A percentile compares a stretch with the other conserved stretches of the same genome.
Evolutionary conservation across 2,329 filamentous ascomycete genomes (phyloP).

Genomic region (Passalora sequoiae): DNA sequence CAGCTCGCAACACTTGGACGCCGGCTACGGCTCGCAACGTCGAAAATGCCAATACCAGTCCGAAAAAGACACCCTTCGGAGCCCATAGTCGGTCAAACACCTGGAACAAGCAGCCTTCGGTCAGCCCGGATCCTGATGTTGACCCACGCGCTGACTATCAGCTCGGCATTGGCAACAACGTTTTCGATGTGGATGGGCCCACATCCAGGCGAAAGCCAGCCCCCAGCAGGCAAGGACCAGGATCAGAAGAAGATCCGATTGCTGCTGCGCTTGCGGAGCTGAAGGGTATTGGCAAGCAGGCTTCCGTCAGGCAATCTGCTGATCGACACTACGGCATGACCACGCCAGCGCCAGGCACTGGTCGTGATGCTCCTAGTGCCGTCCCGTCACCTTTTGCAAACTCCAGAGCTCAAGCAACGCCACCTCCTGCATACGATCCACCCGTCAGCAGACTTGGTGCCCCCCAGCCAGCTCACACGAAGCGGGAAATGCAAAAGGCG

Average conservation of each 20-base stretch:
- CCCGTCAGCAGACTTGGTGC: conserved; percentile 75
- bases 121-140: conserved; percentile 59
- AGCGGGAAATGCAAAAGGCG: conserved; percentile 90
- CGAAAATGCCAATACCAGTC: conserved; percentile 40
- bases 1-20: conserved; percentile 50
- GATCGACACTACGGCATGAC: conserved; percentile 92
- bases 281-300: conserved; percentile 79
- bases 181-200: conserved; percentile 83
- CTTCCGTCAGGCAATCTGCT: conserved; percentile 79
- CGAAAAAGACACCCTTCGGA: conserved; percentile 35
- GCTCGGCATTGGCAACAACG: conserved; percentile 90
- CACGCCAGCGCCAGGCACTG: conserved; percentile 59
- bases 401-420: conserved; percentile 58
- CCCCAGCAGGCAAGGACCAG: conserved; percentile 29
- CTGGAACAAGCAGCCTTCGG: conserved; percentile 35
- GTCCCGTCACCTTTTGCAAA: conserved; percentile 43
- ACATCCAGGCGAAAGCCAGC: conserved; percentile 48
- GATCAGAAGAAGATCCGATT: conserved; percentile 72
- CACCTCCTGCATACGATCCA: conserved; percentile 81
- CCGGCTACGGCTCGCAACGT: conserved; percentile 37
- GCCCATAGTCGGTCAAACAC: conserved; percentile 26
- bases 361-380: conserved; percentile 39
- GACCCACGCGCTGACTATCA: conserved; percentile 90
- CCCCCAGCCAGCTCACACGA: conserved; percentile 86
- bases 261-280: conserved; percentile 87